These are phyloP conservation scores for Penicillium chermesinum DNA, from an alignment of 495 filamentous ascomycete genomes.

Conservation along the genomic window DNA sequence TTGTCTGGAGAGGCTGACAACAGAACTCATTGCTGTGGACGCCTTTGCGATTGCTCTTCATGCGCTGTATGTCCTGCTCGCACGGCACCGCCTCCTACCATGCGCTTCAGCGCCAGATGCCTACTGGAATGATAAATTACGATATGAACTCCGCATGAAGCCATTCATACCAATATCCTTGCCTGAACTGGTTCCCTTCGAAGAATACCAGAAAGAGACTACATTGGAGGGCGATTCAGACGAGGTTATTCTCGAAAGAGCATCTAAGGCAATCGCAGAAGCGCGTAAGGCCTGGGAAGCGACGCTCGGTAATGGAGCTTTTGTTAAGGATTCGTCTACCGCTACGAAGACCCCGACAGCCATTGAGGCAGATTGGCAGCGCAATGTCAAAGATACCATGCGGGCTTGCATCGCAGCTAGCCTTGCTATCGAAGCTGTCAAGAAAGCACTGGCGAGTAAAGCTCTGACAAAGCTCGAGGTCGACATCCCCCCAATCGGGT, in stretches of 20 bases:
- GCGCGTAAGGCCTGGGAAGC: constrained; percentile 64
- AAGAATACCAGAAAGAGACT: constrained; percentile 48
- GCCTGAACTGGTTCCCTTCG: constrained; percentile 64
- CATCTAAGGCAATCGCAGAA: constrained; percentile 52
- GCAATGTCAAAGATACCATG: constrained; percentile 52
- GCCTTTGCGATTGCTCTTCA: constrained; percentile 65
- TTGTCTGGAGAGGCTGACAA: constrained; percentile 54
- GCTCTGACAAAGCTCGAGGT: constrained; percentile 37
- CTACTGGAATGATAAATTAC: constrained; percentile 63
- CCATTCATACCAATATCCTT: constrained; percentile 68
- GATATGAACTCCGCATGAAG: constrained; percentile 88
- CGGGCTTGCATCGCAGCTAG: constrained; percentile 62
- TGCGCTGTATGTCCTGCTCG: constrained; percentile 62
- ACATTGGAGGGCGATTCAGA: constrained; percentile 39
- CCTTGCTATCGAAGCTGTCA: constrained; percentile 55
- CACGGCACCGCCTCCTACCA: constrained; percentile 54
- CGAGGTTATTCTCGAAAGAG: constrained; percentile 50
- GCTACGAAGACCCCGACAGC: constrained; percentile 35
- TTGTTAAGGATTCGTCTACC: constrained; percentile 20
- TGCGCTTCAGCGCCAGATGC: constrained; percentile 51
- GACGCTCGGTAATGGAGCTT: constrained; percentile 41
- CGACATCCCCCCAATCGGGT: constrained; percentile 48
- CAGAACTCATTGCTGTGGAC: constrained; percentile 64
- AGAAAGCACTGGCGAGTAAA: constrained; percentile 35
- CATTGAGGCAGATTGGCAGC: constrained; percentile 55